Evolutionary conservation across 106 monocot species (phyloP).

Genomic region (Dioscorea alata): DNA sequence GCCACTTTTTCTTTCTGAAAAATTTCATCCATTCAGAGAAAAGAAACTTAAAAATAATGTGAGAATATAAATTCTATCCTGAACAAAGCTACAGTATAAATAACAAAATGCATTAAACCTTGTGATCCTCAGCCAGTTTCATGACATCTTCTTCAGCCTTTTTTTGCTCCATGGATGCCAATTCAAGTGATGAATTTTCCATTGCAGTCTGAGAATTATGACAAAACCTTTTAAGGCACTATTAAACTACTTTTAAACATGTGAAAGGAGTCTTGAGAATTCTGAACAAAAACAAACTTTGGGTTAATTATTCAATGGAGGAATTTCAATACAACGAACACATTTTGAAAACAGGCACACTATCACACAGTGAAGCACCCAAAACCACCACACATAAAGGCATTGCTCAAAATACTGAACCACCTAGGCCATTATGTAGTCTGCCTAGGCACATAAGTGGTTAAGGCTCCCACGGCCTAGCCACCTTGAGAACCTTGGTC

Average conservation of each 20-base stretch:
- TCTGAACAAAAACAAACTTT: neutral
- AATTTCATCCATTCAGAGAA: neutral
- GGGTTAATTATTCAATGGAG: too few relatives aligned
- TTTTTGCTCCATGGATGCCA: slow-evolving; percentile 58
- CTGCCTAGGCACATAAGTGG: too few relatives aligned
- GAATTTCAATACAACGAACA: too few relatives aligned
- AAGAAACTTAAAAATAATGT: neutral
- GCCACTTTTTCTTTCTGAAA: slow-evolving; percentile 81
- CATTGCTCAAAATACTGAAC: too few relatives aligned
- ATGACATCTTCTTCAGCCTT: slow-evolving; percentile 69
- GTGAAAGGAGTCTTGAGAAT: neutral
- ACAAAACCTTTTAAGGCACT: too few relatives aligned
- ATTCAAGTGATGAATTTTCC: slow-evolving; percentile 42
- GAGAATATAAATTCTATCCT: neutral
- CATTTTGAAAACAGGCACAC: too few relatives aligned
- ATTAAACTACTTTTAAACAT: too few relatives aligned
- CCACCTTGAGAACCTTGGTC: too few relatives aligned
- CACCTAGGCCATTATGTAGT: too few relatives aligned
- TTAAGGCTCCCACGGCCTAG: too few relatives aligned
- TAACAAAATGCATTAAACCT: slow-evolving; percentile 32
- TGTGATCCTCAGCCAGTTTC: slow-evolving; percentile 66
- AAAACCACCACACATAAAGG: too few relatives aligned
- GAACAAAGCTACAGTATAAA: neutral
- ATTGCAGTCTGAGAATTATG: slow-evolving; percentile 32
- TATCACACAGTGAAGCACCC: too few relatives aligned